Evolutionary conservation across 371 early-diverging fungal genomes (phyloP).

Genomic region (Mucor indicus): DNA sequence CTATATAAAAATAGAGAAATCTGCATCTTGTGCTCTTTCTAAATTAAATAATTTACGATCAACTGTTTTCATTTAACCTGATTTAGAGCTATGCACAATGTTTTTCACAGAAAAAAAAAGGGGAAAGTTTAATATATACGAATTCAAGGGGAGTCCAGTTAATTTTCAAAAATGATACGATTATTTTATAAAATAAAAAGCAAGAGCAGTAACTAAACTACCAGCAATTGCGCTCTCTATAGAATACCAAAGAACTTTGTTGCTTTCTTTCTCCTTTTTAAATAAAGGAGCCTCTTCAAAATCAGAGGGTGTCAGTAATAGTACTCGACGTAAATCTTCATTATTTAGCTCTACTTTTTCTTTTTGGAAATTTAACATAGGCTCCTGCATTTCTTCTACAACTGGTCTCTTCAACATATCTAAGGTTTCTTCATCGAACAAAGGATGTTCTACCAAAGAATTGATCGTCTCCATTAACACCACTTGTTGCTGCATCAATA

Average conservation of each 20-base stretch:
- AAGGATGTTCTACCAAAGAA: conserved; percentile 13
- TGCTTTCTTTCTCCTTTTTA: background rate
- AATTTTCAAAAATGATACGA: too few relatives aligned
- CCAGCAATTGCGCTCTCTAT: conserved; percentile 46
- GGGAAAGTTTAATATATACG: too few relatives aligned
- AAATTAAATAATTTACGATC: too few relatives aligned
- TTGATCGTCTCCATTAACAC: conserved; percentile 21
- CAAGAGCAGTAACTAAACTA: conserved; percentile 37
- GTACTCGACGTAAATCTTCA: conserved; percentile 1
- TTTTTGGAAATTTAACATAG: background rate
- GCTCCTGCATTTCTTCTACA: background rate
- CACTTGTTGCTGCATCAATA: conserved; percentile 26
- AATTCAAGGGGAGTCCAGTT: too few relatives aligned
- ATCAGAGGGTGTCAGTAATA: background rate
- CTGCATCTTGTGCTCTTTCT: too few relatives aligned
- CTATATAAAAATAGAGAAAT: too few relatives aligned
- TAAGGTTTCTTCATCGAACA: conserved; percentile 7
- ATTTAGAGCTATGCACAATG: too few relatives aligned
- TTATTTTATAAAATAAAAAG: conserved; percentile 34
- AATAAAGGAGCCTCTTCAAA: background rate
- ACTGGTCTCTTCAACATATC: background rate
- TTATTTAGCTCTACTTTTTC: background rate
- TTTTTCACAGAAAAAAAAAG: too few relatives aligned
- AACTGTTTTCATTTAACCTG: too few relatives aligned
- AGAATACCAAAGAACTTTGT: conserved; percentile 25